Conservation (phyloP, 208 protist genomes). For the Borovskyia barvae region DNA sequence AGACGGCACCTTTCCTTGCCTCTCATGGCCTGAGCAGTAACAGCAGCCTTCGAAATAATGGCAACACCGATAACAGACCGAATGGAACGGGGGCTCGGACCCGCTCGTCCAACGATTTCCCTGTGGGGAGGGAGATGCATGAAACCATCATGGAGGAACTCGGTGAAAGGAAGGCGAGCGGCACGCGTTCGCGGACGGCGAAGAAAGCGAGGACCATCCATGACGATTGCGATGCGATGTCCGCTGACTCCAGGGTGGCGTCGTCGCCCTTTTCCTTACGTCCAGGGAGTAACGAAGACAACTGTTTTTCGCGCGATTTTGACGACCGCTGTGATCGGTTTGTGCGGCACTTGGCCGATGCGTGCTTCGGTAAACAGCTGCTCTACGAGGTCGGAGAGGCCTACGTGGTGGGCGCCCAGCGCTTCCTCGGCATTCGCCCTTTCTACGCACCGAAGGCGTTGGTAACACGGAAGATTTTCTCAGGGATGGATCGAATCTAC, state of each 20-base stretch:
- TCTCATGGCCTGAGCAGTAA: not conserved
- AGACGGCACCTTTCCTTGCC: not conserved
- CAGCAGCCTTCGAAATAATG: slow-evolving; percentile 23
- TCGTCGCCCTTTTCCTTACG: slow-evolving; percentile 40
- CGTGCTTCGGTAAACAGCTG: slow-evolving; percentile 80
- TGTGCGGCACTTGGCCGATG: slow-evolving; percentile 45
- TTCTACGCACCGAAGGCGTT: slow-evolving; percentile 83
- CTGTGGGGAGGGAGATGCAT: slow-evolving; percentile 25
- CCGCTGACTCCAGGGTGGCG: not conserved
- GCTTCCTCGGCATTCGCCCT: slow-evolving; percentile 71
- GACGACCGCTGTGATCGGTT: slow-evolving; percentile 69
- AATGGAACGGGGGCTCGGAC: too few species aligned
- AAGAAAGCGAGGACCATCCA: not conserved
- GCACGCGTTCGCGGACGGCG: too few species aligned
- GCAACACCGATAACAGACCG: too few species aligned
- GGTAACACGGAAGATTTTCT: slow-evolving; percentile 58
- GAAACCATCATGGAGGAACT: slow-evolving; percentile 45
- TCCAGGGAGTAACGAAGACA: slow-evolving; percentile 62
- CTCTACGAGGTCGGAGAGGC: slow-evolving; percentile 76
- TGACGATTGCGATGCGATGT: not conserved
- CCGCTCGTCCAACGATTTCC: not conserved
- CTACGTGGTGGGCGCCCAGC: slow-evolving; percentile 73
- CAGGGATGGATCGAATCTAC: slow-evolving; percentile 62
- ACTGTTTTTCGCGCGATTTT: slow-evolving; percentile 79
- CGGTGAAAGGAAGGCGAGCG: too few species aligned